Evolutionary conservation across 176 grass and related monocot genomes (phyloP).

Genomic region (Areca catechu): DNA sequence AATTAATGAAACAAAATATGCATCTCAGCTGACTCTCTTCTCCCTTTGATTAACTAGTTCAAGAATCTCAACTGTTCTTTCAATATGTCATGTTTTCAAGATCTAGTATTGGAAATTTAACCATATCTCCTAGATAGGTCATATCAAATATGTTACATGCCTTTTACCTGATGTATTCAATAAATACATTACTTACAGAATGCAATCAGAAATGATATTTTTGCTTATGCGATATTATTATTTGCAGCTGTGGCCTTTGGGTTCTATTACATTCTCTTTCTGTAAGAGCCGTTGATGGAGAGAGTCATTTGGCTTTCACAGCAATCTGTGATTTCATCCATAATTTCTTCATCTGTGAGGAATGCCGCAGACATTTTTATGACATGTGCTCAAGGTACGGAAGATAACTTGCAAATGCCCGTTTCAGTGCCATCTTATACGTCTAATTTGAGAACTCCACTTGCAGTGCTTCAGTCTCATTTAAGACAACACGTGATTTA

Average conservation of each 20-base stretch:
- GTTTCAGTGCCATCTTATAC: not conserved
- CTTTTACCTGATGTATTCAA: not conserved
- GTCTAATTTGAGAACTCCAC: slow-evolving; percentile 12
- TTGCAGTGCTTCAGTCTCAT: slow-evolving; percentile 63
- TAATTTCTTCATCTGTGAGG: slow-evolving; percentile 89
- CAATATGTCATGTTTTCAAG: too few species aligned
- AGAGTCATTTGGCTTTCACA: slow-evolving; percentile 72
- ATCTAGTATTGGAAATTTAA: too few species aligned
- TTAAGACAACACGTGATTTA: slow-evolving; percentile 65
- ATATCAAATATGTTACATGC: too few species aligned
- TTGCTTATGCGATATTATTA: slow-evolving; percentile 1
- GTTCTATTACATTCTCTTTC: slow-evolving; percentile 83
- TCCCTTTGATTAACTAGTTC: too few species aligned
- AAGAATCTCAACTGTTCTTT: too few species aligned
- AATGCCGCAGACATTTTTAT: slow-evolving; percentile 86
- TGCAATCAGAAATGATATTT: not conserved
- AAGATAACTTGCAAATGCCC: not conserved
- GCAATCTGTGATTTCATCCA: slow-evolving; percentile 95
- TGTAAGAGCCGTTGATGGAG: slow-evolving; percentile 67
- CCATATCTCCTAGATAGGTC: too few species aligned
- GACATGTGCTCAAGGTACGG: slow-evolving; percentile 77
- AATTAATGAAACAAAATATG: too few species aligned
- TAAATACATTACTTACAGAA: too few species aligned
- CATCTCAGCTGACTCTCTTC: too few species aligned
- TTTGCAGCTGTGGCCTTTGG: slow-evolving; percentile 85